A percentile compares a stretch with the other conserved stretches of the same genome.
Evolutionary conservation across 768 basidiomycete genomes (phyloP).

Genomic region (Nidularia pulvinata): DNA sequence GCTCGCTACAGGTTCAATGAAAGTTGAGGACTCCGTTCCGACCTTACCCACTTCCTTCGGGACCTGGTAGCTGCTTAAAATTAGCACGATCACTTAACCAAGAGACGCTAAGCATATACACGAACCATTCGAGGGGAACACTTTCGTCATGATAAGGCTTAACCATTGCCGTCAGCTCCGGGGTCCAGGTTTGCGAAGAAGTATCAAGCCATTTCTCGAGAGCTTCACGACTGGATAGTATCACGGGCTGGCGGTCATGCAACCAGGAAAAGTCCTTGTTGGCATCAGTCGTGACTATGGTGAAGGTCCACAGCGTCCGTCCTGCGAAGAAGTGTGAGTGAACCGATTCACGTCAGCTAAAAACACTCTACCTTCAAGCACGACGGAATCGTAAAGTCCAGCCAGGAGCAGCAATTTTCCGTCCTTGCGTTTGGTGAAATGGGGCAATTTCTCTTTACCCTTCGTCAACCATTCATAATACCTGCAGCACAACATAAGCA

Average conservation of each 20-base stretch:
- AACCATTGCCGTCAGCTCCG: conserved; percentile 57
- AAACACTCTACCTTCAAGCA: conserved; percentile 56
- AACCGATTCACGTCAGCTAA: background rate
- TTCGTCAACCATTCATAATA: conserved; percentile 97
- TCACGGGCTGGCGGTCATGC: conserved; percentile 90
- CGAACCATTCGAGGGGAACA: conserved; percentile 69
- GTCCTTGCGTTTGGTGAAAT: conserved; percentile 75
- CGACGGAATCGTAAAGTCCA: conserved; percentile 78
- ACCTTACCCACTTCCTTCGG: conserved; percentile 92
- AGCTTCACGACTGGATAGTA: conserved; percentile 63
- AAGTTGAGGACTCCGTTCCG: conserved; percentile 78
- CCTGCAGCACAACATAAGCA: conserved; percentile 29
- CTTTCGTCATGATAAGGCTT: conserved; percentile 52
- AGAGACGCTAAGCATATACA: conserved; percentile 1
- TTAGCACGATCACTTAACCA: background rate
- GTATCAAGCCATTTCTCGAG: conserved; percentile 83
- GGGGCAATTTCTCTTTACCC: conserved; percentile 76
- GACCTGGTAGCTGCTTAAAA: conserved; percentile 70
- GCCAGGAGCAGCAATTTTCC: conserved; percentile 79
- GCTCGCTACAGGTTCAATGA: conserved; percentile 75
- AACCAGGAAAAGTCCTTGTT: conserved; percentile 76
- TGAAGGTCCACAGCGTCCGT: conserved; percentile 73
- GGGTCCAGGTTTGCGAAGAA: conserved; percentile 61
- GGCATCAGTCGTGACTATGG: conserved; percentile 85
- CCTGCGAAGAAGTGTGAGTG: conserved; percentile 28